A percentile compares a stretch with the other conserved stretches of the same genome.
phyloP scores from a whole-genome alignment of 192 early-diverging fungal genomes.

The Chytriomyces sp. region DNA sequence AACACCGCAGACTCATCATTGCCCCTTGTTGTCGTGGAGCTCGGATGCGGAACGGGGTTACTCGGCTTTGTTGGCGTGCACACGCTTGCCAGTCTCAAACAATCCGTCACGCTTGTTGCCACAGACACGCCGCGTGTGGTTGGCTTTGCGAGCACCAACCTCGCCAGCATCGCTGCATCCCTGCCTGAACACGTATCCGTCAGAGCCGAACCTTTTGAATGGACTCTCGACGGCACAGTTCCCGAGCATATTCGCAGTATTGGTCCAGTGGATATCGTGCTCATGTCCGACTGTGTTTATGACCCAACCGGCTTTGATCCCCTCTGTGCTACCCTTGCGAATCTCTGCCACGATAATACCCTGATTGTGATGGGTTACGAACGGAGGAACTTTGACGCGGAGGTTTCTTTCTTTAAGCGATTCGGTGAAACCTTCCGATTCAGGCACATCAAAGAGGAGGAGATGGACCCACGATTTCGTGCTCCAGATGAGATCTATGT shows the following conservation, averaged over 20 bases:
- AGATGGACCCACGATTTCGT: conserved; percentile 40
- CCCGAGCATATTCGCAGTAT: conserved; percentile 4
- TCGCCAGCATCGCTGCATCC: background rate
- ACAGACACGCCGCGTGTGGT: conserved; percentile 56
- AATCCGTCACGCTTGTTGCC: conserved; percentile 40
- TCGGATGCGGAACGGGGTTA: conserved; percentile 66
- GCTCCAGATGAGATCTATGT: conserved; percentile 50
- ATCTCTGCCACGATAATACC: conserved; percentile 30
- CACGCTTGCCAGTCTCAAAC: conserved; percentile 3
- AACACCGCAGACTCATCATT: background rate
- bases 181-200: background rate
- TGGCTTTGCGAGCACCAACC: conserved; percentile 50
- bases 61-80: conserved; percentile 57
- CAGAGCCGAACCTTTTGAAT: conserved; percentile 10
- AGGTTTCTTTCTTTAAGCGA: conserved; percentile 46
- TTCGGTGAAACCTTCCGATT: conserved; percentile 47
- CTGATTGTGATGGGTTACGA: conserved; percentile 47
- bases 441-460: conserved; percentile 35
- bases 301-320: conserved; percentile 37
- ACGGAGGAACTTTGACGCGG: conserved; percentile 48
- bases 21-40: conserved; percentile 49
- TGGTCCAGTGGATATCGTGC: background rate
- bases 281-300: conserved; percentile 42
- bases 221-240: conserved; percentile 11
- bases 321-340: conserved; percentile 37